These are phyloP conservation scores for Limnanthes douglasii DNA, from an alignment of 345 rosid species.

Conservation along the genomic window DNA sequence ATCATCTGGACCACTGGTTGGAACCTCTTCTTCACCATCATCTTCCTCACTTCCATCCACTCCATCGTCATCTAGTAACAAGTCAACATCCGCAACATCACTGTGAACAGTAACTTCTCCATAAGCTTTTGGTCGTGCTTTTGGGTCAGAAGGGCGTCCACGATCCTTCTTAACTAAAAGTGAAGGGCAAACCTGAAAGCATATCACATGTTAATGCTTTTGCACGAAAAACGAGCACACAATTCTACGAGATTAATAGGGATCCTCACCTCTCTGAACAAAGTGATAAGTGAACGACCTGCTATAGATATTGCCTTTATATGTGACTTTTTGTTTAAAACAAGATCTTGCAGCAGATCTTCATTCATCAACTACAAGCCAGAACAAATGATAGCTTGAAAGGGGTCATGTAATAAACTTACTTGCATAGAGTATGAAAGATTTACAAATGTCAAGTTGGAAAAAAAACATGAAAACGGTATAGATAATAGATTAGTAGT, in stretches of 20 bases:
- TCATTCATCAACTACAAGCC: conserved; percentile 78
- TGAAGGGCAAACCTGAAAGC: conserved; percentile 65
- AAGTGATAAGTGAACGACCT: conserved; percentile 72
- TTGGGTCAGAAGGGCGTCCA: conserved; percentile 62
- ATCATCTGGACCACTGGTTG: conserved; percentile 20
- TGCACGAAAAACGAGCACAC: too few relatives aligned
- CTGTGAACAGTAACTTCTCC: conserved; percentile 60
- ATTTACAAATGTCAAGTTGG: too few relatives aligned
- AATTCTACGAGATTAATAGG: too few relatives aligned
- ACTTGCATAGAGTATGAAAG: too few relatives aligned
- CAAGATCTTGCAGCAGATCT: conserved; percentile 93
- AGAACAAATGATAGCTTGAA: conserved; percentile 9
- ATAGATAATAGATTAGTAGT: conserved; percentile 6
- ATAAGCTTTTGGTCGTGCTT: conserved; percentile 71
- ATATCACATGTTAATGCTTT: conserved; percentile 5
- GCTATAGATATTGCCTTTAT: conserved; percentile 82
- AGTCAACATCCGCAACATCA: conserved; percentile 57
- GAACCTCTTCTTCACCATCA: conserved; percentile 9
- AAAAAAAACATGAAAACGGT: too few relatives aligned
- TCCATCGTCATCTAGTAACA: conserved; percentile 43
- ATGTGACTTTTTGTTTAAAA: conserved; percentile 65
- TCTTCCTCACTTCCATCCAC: conserved; percentile 21
- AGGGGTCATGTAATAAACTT: too few relatives aligned
- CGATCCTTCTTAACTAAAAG: conserved; percentile 90
- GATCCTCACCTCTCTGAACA: conserved; percentile 99